Conservation (phyloP, 306 rosid species). For the Gastrolobium villosum region DNA sequence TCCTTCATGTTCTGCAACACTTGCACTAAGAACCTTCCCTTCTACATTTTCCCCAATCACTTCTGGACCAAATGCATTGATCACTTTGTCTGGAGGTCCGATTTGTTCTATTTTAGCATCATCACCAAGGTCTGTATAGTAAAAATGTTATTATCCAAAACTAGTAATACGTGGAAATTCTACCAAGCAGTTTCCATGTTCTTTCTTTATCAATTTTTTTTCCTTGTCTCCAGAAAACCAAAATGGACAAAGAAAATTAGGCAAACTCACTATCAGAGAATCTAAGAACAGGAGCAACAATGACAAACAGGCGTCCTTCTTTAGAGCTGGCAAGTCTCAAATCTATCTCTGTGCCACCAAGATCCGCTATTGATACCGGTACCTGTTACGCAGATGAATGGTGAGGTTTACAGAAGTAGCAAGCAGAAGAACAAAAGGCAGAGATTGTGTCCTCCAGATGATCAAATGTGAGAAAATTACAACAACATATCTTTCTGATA, state of each 20-base stretch:
- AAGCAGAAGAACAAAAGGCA: constrained; percentile 7
- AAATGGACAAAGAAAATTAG: constrained; percentile 12
- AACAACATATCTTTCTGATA: neutral
- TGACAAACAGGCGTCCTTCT: constrained; percentile 88
- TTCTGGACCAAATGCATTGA: constrained; percentile 95
- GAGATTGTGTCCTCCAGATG: constrained; percentile 5
- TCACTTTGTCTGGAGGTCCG: constrained; percentile 91
- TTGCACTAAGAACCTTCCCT: constrained; percentile 81
- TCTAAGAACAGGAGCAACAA: constrained; percentile 96
- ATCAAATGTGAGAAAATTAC: constrained; percentile 15
- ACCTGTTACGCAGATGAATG: constrained; percentile 63
- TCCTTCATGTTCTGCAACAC: constrained; percentile 76
- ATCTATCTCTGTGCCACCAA: constrained; percentile 99
- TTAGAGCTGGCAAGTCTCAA: constrained; percentile 82
- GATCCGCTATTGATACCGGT: constrained; percentile 98
- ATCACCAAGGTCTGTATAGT: constrained; percentile 74
- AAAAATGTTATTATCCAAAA: constrained; percentile 37
- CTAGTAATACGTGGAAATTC: neutral
- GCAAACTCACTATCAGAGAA: constrained; percentile 76
- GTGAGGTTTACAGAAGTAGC: constrained; percentile 27
- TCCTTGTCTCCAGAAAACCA: constrained; percentile 24
- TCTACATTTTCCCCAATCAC: constrained; percentile 94
- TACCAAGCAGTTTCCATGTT: constrained; percentile 6
- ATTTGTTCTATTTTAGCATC: constrained; percentile 85
- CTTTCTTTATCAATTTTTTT: constrained; percentile 26